Evolutionary conservation across 1,139 yeast genomes (phyloP).

Genomic region (Candida smagusa): DNA sequence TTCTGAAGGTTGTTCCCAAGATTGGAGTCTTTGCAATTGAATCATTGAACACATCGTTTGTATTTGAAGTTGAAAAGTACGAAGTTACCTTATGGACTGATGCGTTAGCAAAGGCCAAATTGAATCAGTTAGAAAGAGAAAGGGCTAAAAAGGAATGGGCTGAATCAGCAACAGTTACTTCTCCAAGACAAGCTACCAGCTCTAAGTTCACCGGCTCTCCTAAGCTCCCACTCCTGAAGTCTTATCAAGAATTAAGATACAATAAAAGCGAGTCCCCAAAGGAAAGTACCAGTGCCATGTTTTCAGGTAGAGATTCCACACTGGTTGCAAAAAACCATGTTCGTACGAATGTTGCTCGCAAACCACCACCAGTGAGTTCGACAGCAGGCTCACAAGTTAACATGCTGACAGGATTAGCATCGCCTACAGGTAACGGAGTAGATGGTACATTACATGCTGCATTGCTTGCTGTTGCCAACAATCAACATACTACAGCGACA

Average conservation of each 20-base stretch:
- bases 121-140: constrained; percentile 18
- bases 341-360: constrained; percentile 27
- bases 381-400: constrained; percentile 14
- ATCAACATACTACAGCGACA: constrained; percentile 21
- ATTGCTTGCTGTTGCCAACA: constrained; percentile 43
- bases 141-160: neutral
- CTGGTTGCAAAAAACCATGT: constrained; percentile 12
- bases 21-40: constrained; percentile 54
- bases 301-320: neutral
- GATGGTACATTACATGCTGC: constrained; percentile 42
- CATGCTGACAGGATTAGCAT: constrained; percentile 34
- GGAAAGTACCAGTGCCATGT: neutral
- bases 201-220: constrained; percentile 1
- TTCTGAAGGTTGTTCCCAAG: constrained; percentile 32
- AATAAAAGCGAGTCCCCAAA: neutral
- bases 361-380: constrained; percentile 32
- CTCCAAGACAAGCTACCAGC: neutral
- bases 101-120: constrained; percentile 48
- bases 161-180: neutral
- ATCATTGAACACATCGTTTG: constrained; percentile 44
- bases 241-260: neutral
- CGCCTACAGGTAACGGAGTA: constrained; percentile 14
- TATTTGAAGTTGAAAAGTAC: constrained; percentile 55
- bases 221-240: neutral
- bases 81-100: constrained; percentile 59